These are phyloP conservation scores for Gymnopus androsaceus DNA, from an alignment of 1,284 basidiomycete species.

Conservation along the genomic window DNA sequence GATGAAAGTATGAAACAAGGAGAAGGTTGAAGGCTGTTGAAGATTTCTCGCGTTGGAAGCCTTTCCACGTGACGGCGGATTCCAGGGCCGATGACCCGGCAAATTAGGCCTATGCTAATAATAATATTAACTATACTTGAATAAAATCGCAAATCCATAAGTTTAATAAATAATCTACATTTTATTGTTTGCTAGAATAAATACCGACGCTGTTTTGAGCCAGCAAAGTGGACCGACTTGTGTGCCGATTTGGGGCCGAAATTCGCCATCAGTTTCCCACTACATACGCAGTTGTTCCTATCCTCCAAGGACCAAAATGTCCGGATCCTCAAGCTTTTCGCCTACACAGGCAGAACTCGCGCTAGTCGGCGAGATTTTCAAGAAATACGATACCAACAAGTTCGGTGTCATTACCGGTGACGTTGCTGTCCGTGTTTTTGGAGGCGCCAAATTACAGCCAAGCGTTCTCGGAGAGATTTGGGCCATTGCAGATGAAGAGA, in stretches of 20 bases:
- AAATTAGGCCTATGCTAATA: no score
- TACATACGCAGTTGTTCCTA: no score
- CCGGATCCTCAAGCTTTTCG: slow-evolving; percentile 54
- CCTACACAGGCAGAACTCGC: slow-evolving; percentile 67
- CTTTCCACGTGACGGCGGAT: not conserved
- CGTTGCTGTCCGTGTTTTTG: slow-evolving; percentile 80
- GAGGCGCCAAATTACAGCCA: slow-evolving; percentile 76
- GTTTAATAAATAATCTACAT: no score
- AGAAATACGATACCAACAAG: slow-evolving; percentile 71
- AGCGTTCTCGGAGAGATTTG: slow-evolving; percentile 91
- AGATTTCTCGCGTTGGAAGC: slow-evolving; percentile 2
- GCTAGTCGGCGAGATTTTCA: slow-evolving; percentile 72
- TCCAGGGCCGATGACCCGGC: not conserved
- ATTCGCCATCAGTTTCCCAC: no score
- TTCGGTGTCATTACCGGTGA: slow-evolving; percentile 84
- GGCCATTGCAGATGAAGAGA: slow-evolving; percentile 89
- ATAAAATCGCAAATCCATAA: no score
- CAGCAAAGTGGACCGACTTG: no score
- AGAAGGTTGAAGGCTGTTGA: not conserved
- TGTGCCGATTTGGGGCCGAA: no score
- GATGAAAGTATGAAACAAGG: slow-evolving; percentile 5
- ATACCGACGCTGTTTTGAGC: no score
- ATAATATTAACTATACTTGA: no score
- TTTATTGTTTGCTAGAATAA: no score
- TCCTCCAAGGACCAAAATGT: no score